These are phyloP conservation scores for Blumeria hordei DNA, from an alignment of 2,329 filamentous ascomycete genomes.

Conservation along the genomic window DNA sequence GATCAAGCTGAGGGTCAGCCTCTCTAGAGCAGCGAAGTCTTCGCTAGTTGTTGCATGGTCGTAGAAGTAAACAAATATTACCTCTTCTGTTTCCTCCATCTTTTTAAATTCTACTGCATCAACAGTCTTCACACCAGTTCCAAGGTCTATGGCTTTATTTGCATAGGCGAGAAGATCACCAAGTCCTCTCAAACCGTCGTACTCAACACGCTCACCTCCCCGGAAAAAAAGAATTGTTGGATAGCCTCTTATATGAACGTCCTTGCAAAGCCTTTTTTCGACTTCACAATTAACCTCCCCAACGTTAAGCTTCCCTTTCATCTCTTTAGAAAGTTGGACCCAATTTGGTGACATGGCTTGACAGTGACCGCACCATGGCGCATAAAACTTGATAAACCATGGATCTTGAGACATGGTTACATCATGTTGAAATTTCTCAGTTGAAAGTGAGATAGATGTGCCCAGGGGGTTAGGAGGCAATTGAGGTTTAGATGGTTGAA, in stretches of 20 bases:
- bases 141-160: constrained; percentile 60
- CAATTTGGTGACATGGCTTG: constrained; percentile 79
- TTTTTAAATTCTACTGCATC: constrained; percentile 52
- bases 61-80: constrained; percentile 94
- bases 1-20: constrained; percentile 66
- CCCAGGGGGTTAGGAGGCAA: constrained; percentile 51
- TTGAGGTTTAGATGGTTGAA: constrained; percentile 23
- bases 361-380: constrained; percentile 92
- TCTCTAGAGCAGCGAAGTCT: constrained; percentile 73
- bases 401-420: constrained; percentile 75
- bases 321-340: constrained; percentile 71
- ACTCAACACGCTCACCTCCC: constrained; percentile 77
- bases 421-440: constrained; percentile 62
- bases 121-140: constrained; percentile 57
- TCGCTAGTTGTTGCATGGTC: constrained; percentile 83
- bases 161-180: constrained; percentile 77
- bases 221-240: constrained; percentile 87
- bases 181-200: constrained; percentile 71
- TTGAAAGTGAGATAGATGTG: constrained; percentile 47
- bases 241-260: constrained; percentile 55
- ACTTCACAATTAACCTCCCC: constrained; percentile 90
- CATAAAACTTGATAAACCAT: constrained; percentile 98
- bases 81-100: constrained; percentile 79
- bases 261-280: constrained; percentile 75
- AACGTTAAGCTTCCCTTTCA: constrained; percentile 73